Evolutionary conservation across 495 filamentous ascomycete genomes (phyloP), one percentile per base, ranked within the genome.

Genomic region (Aspergillus nidulans): DNA sequence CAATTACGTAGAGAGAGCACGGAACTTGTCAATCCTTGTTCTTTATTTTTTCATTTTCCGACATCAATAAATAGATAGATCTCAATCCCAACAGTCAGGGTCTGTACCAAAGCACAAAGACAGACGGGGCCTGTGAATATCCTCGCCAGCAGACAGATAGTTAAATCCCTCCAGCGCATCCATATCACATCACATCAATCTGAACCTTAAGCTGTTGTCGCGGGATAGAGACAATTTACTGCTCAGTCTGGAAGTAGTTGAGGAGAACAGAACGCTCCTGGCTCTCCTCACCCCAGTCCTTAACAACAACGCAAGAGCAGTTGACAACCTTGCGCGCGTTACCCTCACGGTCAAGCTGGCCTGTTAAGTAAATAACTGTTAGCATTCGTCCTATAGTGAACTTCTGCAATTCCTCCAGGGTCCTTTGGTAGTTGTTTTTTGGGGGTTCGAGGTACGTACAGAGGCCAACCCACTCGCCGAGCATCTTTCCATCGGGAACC

Each of bases 291-390:
- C 94, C 94, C 94, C 94, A 98, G 73, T 98, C 91, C 80, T 90
- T 88, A 60, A 98, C 94, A 50, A 97, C 94, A 66, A 97, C 94
- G 81, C 94, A 97, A 67, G 92, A 97, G 89, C 94, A 98, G 85
- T 98, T 98, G 76, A 98, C 94, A 61, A 98, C 95, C 85, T 98
- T 98, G 75, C 94, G 88, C 58, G 94, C 90, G 76, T 97, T 98
- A 70, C 94, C 94, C 80, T 98, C 94, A 70, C 94, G 91, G 79
- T 98, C 94, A 69, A 98, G 85, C 65, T 95, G 91, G 77, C 92
- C 92, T 97, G 58, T 51, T 54, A 39, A 28, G 4, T 39, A 23
- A 28, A 28, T 10, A 55, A 49, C n/a, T n/a, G n/a, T n/a, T n/a
- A n/a, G n/a, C n/a, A n/a, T n/a, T n/a, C n/a, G n/a, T n/a, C n/a